Evolutionary conservation across 2,329 filamentous ascomycete genomes (phyloP), one percentile per base, ranked within the genome.

Genomic region (Leptosphaerulina australis): DNA sequence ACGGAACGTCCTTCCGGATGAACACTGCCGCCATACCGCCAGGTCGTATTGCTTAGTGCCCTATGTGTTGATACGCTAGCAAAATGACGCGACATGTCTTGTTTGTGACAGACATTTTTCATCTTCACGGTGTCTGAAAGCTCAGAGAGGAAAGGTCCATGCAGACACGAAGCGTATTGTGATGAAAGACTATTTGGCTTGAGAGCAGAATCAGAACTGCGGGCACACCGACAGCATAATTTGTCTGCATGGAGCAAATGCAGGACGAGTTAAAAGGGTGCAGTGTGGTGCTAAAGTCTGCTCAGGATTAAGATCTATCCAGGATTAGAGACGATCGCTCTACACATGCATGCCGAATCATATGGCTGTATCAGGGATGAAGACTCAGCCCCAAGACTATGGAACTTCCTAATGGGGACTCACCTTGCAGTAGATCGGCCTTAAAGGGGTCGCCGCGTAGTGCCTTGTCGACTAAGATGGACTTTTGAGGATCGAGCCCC

Each of bases 331-430:
- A 18, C 47, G 39, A 50, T 50, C 47, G 47, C 21, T 50, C 22
- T 17, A n/a, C 14, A 34, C 47, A 28, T 33, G n/a, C 14, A 21
- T 43, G 25, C 17, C 11, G 14, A 21, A 17, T 25, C 20, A 34
- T 31, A 17, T 18, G 20, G 26, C 26, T 17, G 5, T 4, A 11
- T 43, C 8, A 17, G 17, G 28, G n/a, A n/a, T 24, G 21, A 22
- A 29, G 11, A 17, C 34, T 15, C 17, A n/a, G 18, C n/a, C 37
- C 30, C n/a, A 35, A n/a, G 12, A 44, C 2, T 7, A 15, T 9
- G 28, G 14, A 10, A 15, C n/a, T 40, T 40, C 47, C 47, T 39
- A 21, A 44, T 39, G 34, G 47, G 39, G 47, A 50, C 39, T 34
- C 44, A 14, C 20, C 39, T 29, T 50, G 47, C 47, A 44, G 39